Conservation (phyloP, 495 filamentous ascomycete genomes). For the Xylaria longipes region DNA sequence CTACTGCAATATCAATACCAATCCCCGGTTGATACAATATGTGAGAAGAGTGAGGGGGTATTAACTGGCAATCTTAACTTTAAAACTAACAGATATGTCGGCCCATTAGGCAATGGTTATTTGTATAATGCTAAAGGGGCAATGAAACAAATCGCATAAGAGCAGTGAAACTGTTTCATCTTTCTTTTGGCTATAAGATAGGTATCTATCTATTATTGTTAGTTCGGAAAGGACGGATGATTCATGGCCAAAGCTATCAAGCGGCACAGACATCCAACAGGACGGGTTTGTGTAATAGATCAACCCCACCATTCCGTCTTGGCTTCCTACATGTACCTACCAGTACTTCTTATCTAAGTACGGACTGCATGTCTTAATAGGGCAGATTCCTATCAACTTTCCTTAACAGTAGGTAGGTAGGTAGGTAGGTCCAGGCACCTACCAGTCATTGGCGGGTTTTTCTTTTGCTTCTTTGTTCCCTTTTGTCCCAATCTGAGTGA, state of each 20-base stretch:
- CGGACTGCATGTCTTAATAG: neutral
- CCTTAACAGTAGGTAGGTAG: neutral
- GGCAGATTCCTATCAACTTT: neutral
- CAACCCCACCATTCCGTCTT: neutral
- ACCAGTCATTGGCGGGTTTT: neutral
- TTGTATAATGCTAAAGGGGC: neutral
- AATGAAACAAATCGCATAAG: neutral
- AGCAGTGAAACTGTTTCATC: neutral
- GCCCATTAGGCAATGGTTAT: neutral
- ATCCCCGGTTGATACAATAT: neutral
- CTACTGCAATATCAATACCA: neutral
- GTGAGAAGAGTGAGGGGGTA: neutral
- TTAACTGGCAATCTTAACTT: neutral
- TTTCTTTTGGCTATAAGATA: neutral
- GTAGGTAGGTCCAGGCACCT: neutral
- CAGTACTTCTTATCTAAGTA: slow-evolving; percentile 12
- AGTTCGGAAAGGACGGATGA: slow-evolving; percentile 8
- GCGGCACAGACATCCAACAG: slow-evolving; percentile 7
- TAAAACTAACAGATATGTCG: neutral
- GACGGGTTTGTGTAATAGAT: slow-evolving; percentile 3
- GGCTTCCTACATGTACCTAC: neutral
- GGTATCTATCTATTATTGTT: neutral
- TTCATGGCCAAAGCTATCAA: neutral
- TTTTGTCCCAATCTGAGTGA: neutral
- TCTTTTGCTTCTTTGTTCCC: neutral